Base-by-base conservation (phyloP, 2,329 filamentous ascomycete genomes). In the Colletotrichum cereale region DNA sequence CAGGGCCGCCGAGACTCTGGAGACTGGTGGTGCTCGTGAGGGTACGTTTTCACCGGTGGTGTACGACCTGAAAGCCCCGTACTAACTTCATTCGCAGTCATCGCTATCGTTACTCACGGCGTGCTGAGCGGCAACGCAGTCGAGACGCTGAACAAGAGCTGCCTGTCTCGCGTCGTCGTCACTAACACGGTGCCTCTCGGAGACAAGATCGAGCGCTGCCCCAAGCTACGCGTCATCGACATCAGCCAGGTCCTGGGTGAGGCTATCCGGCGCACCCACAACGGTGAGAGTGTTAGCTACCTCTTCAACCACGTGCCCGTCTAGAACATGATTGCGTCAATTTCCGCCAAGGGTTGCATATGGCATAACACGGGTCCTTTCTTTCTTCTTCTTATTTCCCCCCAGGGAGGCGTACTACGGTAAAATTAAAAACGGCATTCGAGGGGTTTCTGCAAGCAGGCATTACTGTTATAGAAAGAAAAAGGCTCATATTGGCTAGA, bases 61-160 rank as follows among this genome's bases (percentile, higher is more conserved):
- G 0, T 12, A 48, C 21, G 24, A 48, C n/a, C 4, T 47, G 26
- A 3, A 40, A 31, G 24, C 7, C 26, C 16, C 21, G 21, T 34
- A 21, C 65, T 72, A 6, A 71, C 44, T 10, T 29, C 2, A 14
- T 21, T 29, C 7, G 18, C 24, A 72, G 70, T 97, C 47, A 94
- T 97, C 74, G 96, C 96, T 31, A 97, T 98, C 75, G 96, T 98
- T 70, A 98, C 96, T 1, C 96, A 98, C 79, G 95, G 95, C 44
- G 97, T 98, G 71, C 85, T 98, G 62, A 95, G 92, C 74, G 95
- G 95, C 62, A 94, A 93, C 75, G 95, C 95, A 53, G 96, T 97
- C 69, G 92, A 97, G 77, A 95, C 91, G 52, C 86, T 97, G 77
- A 97, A 97, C 82, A 88, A 88, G 75, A 94, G 93, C 78, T 88